Percentiles rank a stretch among this genome's conserved stretches.
Conservation (phyloP, 768 basidiomycete genomes). For the Termitomyces titanicus region DNA sequence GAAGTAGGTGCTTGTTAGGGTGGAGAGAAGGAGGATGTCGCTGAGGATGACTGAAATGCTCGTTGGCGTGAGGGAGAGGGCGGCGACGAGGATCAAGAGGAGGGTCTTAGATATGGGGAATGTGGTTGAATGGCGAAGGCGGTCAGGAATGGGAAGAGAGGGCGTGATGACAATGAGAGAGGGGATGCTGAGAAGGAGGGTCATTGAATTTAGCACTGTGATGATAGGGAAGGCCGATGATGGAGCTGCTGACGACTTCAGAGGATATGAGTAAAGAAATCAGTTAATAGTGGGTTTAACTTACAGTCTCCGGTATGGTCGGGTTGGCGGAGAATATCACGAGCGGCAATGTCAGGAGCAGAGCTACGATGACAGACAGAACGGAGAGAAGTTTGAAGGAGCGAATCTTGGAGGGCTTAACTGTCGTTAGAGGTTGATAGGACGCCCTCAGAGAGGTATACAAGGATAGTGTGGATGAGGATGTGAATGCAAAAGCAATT, state of each 20-base stretch:
- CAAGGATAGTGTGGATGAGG: slow-evolving; percentile 60
- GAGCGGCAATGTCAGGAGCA: slow-evolving; percentile 53
- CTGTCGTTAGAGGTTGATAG: slow-evolving; percentile 31
- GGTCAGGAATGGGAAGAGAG: slow-evolving; percentile 43
- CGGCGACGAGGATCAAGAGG: slow-evolving; percentile 36
- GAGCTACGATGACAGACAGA: slow-evolving; percentile 44
- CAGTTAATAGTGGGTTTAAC: slow-evolving; percentile 6
- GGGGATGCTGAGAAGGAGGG: slow-evolving; percentile 58
- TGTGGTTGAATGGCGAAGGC: slow-evolving; percentile 34
- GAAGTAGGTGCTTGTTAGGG: slow-evolving; percentile 56
- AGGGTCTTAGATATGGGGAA: slow-evolving; percentile 45
- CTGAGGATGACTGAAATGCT: slow-evolving; percentile 36
- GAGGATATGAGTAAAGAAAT: background rate
- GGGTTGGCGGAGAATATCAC: slow-evolving; percentile 48
- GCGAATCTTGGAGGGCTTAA: slow-evolving; percentile 43
- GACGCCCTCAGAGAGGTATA: slow-evolving; percentile 56
- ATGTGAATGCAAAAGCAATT: slow-evolving; percentile 62
- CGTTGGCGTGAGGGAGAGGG: slow-evolving; percentile 43
- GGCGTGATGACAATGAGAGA: slow-evolving; percentile 55
- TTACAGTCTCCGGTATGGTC: slow-evolving; percentile 35
- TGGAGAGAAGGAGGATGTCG: slow-evolving; percentile 45
- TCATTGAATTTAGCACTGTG: slow-evolving; percentile 42
- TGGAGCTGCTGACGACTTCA: slow-evolving; percentile 7
- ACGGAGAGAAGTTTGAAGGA: slow-evolving; percentile 59
- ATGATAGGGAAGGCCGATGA: slow-evolving; percentile 29